These are phyloP conservation scores for Pythium oligandrum DNA, from an alignment of 352 stramenopile genomes.

Conservation along the genomic window DNA sequence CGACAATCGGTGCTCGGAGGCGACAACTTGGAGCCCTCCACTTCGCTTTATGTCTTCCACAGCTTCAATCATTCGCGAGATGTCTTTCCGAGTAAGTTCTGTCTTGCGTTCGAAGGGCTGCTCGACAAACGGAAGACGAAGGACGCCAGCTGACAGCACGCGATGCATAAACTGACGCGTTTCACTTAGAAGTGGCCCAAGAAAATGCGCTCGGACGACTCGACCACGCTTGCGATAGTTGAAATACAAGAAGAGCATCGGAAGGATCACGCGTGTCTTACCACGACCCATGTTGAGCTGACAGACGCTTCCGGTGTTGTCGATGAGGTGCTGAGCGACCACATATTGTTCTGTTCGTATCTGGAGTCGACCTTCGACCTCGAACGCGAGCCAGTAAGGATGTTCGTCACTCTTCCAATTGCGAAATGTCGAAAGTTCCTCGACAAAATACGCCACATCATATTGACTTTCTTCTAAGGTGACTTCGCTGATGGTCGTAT, in stretches of 20 bases:
- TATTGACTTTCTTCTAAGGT: constrained; percentile 12
- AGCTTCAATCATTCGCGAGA: constrained; percentile 27
- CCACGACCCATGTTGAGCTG: constrained; percentile 87
- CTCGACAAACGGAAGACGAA: constrained; percentile 44
- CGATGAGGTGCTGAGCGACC: constrained; percentile 65
- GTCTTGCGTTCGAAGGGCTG: constrained; percentile 66
- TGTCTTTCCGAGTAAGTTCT: constrained; percentile 19
- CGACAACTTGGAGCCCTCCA: constrained; percentile 64
- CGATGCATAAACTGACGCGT: constrained; percentile 61
- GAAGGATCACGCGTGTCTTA: constrained; percentile 84
- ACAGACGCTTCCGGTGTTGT: constrained; percentile 56
- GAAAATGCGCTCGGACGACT: constrained; percentile 57
- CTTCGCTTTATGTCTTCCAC: constrained; percentile 31
- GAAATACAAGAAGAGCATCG: constrained; percentile 84
- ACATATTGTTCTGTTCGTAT: constrained; percentile 82
- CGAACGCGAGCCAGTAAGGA: constrained; percentile 85
- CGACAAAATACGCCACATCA: constrained; percentile 17
- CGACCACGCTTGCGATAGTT: constrained; percentile 9
- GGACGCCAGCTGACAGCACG: constrained; percentile 35
- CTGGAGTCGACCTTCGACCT: constrained; percentile 77
- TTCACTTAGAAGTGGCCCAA: constrained; percentile 58
- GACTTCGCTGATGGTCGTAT: not conserved
- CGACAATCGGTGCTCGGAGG: constrained; percentile 85
- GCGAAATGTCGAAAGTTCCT: constrained; percentile 38
- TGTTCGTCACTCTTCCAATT: constrained; percentile 49